phyloP scores from a whole-genome alignment of 805 yeast genomes.

The Saccharomycopsis babjevae region DNA sequence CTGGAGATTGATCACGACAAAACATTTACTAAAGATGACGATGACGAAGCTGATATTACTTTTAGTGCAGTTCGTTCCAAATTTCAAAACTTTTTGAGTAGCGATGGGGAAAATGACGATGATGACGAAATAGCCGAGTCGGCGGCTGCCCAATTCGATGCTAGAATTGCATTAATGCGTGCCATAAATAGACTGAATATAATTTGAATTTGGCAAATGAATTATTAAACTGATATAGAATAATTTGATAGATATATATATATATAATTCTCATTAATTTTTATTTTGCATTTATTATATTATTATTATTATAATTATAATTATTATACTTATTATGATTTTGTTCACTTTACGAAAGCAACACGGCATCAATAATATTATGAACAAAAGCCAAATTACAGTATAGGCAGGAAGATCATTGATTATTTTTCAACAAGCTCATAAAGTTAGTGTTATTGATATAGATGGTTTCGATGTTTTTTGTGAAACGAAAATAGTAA shows the following conservation, averaged over 20 bases:
- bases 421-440: too few relatives aligned
- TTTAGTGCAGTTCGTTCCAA: not conserved
- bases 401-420: too few relatives aligned
- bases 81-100: constrained; percentile 2
- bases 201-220: not conserved
- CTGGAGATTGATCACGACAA: not conserved
- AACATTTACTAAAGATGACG: constrained; percentile 1
- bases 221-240: not conserved
- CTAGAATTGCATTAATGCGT: constrained; percentile 14
- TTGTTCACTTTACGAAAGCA: too few relatives aligned
- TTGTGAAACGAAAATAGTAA: too few relatives aligned
- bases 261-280: not conserved
- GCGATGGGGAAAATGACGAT: constrained; percentile 1
- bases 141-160: constrained; percentile 8
- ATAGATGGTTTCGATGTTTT: too few relatives aligned
- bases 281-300: too few relatives aligned
- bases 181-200: constrained; percentile 4
- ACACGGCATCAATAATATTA: too few relatives aligned
- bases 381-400: too few relatives aligned
- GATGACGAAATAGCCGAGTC: constrained; percentile 8
- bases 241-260: not conserved
- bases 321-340: too few relatives aligned
- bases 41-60: constrained; percentile 3
- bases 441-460: too few relatives aligned
- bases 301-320: too few relatives aligned